These are phyloP conservation scores for Paxillus involutus DNA, from an alignment of 768 basidiomycete genomes.

Conservation along the genomic window DNA sequence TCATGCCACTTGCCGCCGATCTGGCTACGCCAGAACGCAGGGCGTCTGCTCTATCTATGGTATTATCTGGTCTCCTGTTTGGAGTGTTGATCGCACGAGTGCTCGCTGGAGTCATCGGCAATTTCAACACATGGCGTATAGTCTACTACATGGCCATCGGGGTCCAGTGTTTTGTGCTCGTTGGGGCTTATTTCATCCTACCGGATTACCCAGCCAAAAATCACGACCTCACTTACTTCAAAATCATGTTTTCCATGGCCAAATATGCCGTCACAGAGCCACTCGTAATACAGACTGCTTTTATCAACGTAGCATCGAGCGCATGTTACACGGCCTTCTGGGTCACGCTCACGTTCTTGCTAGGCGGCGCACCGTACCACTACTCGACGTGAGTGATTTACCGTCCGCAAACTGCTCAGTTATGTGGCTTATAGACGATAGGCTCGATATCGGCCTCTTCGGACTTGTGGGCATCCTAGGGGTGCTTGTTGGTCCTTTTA, in stretches of 20 bases:
- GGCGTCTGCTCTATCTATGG: conserved; percentile 75
- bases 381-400: conserved; percentile 58
- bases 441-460: conserved; percentile 68
- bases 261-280: conserved; percentile 79
- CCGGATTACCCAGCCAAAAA: conserved; percentile 87
- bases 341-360: conserved; percentile 81
- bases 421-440: conserved; percentile 4
- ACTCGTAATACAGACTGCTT: conserved; percentile 63
- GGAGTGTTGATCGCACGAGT: conserved; percentile 77
- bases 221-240: conserved; percentile 57
- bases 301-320: conserved; percentile 59
- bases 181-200: conserved; percentile 61
- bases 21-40: conserved; percentile 73
- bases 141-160: conserved; percentile 80
- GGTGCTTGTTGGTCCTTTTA: conserved; percentile 65
- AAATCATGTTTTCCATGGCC: conserved; percentile 75
- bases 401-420: background rate
- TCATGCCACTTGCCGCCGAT: conserved; percentile 78
- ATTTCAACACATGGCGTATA: conserved; percentile 69
- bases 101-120: conserved; percentile 70
- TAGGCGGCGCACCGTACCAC: conserved; percentile 72
- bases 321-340: conserved; percentile 64
- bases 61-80: conserved; percentile 65
- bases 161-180: conserved; percentile 58
- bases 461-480: conserved; percentile 74